Evolutionary conservation across 106 monocot species (phyloP).

Genomic region (Apostasia shenzhenica): DNA sequence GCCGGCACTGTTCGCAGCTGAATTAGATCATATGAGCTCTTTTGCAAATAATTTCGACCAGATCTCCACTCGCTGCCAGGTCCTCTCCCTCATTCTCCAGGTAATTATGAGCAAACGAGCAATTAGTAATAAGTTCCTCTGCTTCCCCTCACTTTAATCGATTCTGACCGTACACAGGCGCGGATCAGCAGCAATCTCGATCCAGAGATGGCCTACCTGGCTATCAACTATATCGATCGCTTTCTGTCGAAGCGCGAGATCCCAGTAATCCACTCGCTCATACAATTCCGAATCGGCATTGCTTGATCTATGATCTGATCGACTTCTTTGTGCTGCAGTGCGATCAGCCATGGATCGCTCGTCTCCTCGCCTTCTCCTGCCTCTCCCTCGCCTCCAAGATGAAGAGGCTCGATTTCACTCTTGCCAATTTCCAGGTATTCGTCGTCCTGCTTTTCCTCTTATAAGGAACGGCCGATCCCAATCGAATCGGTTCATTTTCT

Average conservation of each 20-base stretch:
- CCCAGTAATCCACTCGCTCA: constrained; percentile 28
- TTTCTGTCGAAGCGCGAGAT: constrained; percentile 58
- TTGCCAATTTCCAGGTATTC: constrained; percentile 54
- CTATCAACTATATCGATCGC: constrained; percentile 81
- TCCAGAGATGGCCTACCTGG: constrained; percentile 64
- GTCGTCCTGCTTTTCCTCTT: background rate
- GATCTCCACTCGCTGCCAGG: constrained; percentile 22
- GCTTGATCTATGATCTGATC: constrained; percentile 7
- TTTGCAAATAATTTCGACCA: constrained; percentile 6
- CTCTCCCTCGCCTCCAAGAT: constrained; percentile 91
- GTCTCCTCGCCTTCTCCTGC: constrained; percentile 67
- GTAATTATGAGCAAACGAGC: constrained; percentile 11
- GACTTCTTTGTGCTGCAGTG: constrained; percentile 18
- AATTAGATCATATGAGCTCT: constrained; percentile 58
- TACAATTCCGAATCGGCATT: background rate
- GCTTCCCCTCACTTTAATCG: background rate
- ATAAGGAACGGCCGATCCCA: background rate
- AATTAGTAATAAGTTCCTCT: background rate
- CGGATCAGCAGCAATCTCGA: constrained; percentile 45
- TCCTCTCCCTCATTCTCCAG: constrained; percentile 54
- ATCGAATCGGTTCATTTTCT: background rate
- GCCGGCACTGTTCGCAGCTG: constrained; percentile 53
- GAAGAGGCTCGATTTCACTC: constrained; percentile 43
- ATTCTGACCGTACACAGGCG: constrained; percentile 22
- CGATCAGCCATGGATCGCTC: constrained; percentile 73